phyloP scores from a whole-genome alignment of 176 grass and related monocot genomes.

The Guadua angustifolia region DNA sequence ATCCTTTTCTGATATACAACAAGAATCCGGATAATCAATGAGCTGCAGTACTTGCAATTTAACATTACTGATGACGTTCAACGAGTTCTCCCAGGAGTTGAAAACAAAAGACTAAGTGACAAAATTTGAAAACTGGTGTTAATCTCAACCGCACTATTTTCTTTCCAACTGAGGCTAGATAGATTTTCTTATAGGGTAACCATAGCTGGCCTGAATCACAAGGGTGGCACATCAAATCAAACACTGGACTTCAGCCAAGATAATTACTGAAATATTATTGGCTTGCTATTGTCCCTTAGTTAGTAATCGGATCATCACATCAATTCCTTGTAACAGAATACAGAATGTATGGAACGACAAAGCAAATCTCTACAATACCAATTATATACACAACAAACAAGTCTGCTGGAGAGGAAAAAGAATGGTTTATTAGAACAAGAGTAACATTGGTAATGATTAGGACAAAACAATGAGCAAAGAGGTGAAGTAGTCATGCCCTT shows the following conservation, averaged over 20 bases:
- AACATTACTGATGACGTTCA: conserved; percentile 12
- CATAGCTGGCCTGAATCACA: conserved; percentile 6
- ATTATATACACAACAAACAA: conserved; percentile 45
- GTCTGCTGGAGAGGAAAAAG: conserved; percentile 1
- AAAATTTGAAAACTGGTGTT: conserved; percentile 23
- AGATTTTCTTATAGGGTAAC: background rate
- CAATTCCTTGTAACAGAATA: conserved; percentile 31
- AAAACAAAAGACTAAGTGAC: conserved; percentile 8
- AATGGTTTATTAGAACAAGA: conserved; percentile 29
- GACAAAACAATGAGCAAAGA: background rate
- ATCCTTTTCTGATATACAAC: background rate
- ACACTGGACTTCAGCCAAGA: conserved; percentile 24
- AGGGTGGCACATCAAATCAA: background rate
- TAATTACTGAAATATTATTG: conserved; percentile 32
- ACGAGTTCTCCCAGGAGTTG: background rate
- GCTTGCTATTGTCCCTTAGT: background rate
- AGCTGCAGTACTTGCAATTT: background rate
- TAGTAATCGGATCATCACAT: conserved; percentile 9
- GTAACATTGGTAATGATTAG: conserved; percentile 7
- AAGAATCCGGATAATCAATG: background rate
- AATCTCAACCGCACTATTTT: conserved; percentile 4
- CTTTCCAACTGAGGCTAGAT: conserved; percentile 32
- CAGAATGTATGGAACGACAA: background rate
- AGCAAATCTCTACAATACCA: conserved; percentile 29
- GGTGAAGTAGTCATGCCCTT: background rate